phyloP scores from a whole-genome alignment of 192 early-diverging fungal species.

The Thamnidium elegans region DNA sequence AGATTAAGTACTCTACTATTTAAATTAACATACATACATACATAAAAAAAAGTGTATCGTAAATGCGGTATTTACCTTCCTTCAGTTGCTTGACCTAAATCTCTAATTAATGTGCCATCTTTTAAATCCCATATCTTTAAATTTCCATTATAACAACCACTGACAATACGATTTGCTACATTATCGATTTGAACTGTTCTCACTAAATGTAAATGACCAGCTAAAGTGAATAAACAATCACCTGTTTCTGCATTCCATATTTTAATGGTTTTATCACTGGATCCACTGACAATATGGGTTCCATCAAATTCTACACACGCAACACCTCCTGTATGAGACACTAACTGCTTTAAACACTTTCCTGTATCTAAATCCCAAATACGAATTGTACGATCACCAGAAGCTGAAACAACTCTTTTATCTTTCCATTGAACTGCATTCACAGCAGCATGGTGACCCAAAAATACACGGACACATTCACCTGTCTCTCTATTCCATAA shows the following conservation, averaged over 20 bases:
- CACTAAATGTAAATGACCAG: slow-evolving; percentile 67
- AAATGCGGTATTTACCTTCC: slow-evolving; percentile 8
- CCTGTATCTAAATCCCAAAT: slow-evolving; percentile 73
- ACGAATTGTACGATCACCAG: slow-evolving; percentile 80
- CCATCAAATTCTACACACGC: slow-evolving; percentile 90
- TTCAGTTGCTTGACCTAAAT: background rate
- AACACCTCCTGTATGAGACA: slow-evolving; percentile 75
- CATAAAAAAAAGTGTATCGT: no score
- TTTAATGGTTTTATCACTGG: slow-evolving; percentile 79
- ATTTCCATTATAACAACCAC: slow-evolving; percentile 85
- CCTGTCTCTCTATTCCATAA: slow-evolving; percentile 76
- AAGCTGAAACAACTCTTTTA: slow-evolving; percentile 61
- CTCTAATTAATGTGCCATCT: slow-evolving; percentile 44
- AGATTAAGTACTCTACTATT: slow-evolving; percentile 69
- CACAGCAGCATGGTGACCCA: slow-evolving; percentile 71
- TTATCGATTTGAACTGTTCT: slow-evolving; percentile 69
- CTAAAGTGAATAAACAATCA: slow-evolving; percentile 44
- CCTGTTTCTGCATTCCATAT: slow-evolving; percentile 54
- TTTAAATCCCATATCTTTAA: slow-evolving; percentile 84
- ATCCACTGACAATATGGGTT: slow-evolving; percentile 72
- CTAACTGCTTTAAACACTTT: slow-evolving; percentile 66
- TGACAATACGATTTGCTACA: slow-evolving; percentile 60
- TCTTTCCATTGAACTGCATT: slow-evolving; percentile 75
- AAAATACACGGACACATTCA: slow-evolving; percentile 49
- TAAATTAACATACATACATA: no score